Evolutionary conservation across 2,329 filamentous ascomycete species (phyloP), one percentile per base, ranked within the genome.

Genomic region (Trichoderma sp.): DNA sequence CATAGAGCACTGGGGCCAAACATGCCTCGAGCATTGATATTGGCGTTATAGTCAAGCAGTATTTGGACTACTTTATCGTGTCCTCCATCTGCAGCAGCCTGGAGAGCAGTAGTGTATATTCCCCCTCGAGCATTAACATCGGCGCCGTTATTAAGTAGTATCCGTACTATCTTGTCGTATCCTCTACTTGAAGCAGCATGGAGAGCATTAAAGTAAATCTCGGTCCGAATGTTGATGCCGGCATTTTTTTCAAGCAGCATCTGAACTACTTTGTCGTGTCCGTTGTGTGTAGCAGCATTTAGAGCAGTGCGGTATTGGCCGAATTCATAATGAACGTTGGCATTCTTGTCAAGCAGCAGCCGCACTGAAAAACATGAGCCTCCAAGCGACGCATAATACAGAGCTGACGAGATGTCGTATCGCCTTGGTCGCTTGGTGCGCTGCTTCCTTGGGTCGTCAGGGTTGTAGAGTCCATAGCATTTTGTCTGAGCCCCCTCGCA

Each of bases 401-500:
- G 39, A 43, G 39, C 15, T 39, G 1, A 39, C 36, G 15, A 39
- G 15, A 39, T 39, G 6, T 8, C 15, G 36, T 7, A 36, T 36
- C 5, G 34, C 32, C 3, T 34, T 24, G 24, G 24, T 24, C 24
- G 24, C 24, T 24, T 24, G 26, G 26, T 28, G 26, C 3, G 26
- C 8, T 9, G 7, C 2, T 32, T 5, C 11, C 3, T 1, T 12
- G 3, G 32, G 9, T 34, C 0, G 1, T 34, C 15, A 18, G 36
- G 36, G 6, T 43, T 2, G 39, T 43, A n/a, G 7, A 43, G 18
- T 43, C 7, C 4, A 43, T 43, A 43, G 18, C 15, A 43, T n/a
- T 1, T n/a, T n/a, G 3, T 9, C 39, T 1, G 1, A 43, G 39
- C 39, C 4, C 0, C 18, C 0, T n/a, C 39, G 39, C 39, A n/a